Evolutionary conservation across 163 green algal species (phyloP).

Genomic region (Coccomyxa subellipsoidea): DNA sequence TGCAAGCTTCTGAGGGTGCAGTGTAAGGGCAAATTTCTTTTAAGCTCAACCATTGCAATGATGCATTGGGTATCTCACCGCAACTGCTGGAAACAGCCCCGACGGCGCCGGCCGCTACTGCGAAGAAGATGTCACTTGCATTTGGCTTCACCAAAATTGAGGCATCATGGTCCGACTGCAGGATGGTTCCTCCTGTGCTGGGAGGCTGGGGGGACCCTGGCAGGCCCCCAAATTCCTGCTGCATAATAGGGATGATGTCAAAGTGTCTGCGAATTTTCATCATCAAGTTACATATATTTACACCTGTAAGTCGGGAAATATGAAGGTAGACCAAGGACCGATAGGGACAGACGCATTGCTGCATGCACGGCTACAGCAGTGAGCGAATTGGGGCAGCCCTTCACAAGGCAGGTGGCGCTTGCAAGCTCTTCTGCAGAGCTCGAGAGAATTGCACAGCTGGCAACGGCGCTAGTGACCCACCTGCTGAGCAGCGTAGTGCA

Average conservation of each 20-base stretch:
- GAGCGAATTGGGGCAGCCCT: too few species aligned
- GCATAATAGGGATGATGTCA: not conserved
- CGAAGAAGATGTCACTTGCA: not conserved
- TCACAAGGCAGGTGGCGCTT: too few species aligned
- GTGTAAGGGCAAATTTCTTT: too few species aligned
- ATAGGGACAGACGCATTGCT: too few species aligned
- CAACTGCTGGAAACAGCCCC: not conserved
- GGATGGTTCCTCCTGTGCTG: not conserved
- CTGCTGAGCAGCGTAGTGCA: not conserved
- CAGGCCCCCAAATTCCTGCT: not conserved
- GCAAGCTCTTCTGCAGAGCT: too few species aligned
- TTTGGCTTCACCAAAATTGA: not conserved
- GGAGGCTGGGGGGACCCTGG: not conserved
- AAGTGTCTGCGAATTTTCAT: not conserved
- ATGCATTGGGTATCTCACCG: not conserved
- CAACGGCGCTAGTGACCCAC: too few species aligned
- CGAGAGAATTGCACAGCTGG: not conserved
- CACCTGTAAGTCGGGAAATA: not conserved
- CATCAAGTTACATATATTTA: not conserved
- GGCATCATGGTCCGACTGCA: not conserved
- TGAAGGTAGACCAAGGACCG: too few species aligned
- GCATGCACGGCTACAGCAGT: too few species aligned
- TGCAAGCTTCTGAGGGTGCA: too few species aligned
- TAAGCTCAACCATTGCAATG: too few species aligned
- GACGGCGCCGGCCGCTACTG: not conserved